A percentile compares a stretch with the other conserved stretches of the same genome.
phyloP scores from a whole-genome alignment of 495 filamentous ascomycete species.

The Staphylotrichum tortipilum region DNA sequence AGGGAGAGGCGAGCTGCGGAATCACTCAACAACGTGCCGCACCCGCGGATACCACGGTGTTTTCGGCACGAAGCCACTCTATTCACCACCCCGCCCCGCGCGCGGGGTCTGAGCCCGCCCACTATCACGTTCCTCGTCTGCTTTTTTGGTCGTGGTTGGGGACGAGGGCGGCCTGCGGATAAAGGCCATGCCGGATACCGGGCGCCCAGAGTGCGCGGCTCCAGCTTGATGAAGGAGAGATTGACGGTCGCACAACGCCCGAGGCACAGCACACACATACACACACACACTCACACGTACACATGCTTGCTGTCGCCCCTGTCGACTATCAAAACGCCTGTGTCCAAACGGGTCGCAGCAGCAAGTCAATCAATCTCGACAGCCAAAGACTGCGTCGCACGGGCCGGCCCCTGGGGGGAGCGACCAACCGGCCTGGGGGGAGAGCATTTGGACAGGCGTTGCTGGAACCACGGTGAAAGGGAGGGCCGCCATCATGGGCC shows the following conservation, averaged over 20 bases:
- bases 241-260: constrained; percentile 12
- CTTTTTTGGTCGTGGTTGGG: constrained; percentile 7
- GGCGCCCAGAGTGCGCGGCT: constrained; percentile 1
- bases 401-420: no score
- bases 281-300: constrained; percentile 6
- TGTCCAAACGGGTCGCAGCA: constrained; percentile 16
- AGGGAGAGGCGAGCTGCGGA: background rate
- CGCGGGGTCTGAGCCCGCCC: background rate
- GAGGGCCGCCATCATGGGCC: no score
- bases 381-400: background rate
- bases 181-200: background rate
- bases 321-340: constrained; percentile 6
- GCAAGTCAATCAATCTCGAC: constrained; percentile 16
- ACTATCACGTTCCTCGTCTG: background rate
- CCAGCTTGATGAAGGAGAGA: constrained; percentile 20
- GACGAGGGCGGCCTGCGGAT: constrained; percentile 10
- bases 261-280: background rate
- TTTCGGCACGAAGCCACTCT: no score
- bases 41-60: background rate
- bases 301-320: no score
- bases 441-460: no score
- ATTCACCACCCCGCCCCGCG: no score
- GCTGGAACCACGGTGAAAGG: no score
- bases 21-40: background rate
- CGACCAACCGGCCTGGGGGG: no score